Base-by-base conservation (phyloP, 2,329 filamentous ascomycete genomes). In the Aureobasidium sp. region DNA sequence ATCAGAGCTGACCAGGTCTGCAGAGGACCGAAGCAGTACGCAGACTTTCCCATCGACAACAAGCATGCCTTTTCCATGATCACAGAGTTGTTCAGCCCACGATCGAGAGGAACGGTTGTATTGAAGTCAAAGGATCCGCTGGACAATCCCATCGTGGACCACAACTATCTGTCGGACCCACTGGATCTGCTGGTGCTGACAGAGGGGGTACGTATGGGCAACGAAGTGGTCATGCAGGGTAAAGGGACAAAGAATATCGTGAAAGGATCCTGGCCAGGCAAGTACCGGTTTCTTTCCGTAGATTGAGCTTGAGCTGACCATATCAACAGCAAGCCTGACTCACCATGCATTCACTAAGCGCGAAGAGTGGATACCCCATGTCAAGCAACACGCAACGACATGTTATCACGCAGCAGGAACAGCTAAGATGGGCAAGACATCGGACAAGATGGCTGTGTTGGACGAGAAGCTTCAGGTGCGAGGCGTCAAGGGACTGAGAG, bases 201-300 rank as follows among this genome's bases (percentile, higher is more conserved):
- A 2, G 84, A 86, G 67, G 84, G 79, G 0, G 84, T 81, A 47
- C 75, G 75, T 1, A 81, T 80, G 49, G 82, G 76, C 0, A 85
- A 86, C 64, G 83, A 86, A 69, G 81, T 86, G 62, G 76, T 84
- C 27, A 80, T 78, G 68, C 72, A 81, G 17, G 84, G 83, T 0
- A 73, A 74, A 1, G 83, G 81, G 0, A 86, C 84, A 0, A 83
- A 78, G 68, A 77, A 80, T 58, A 73, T 86, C 6, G 76, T 85
- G 13, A 83, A 83, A 65, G 83, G 83, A 0, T 78, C 80, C 11
- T 86, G 84, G 83, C 84, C 84, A 51, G 49, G 49, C 21, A 37
- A 37, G 49, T 23, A 13, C 7, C 4, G 1, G 19, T 42, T 42
- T 15, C 19, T 23, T 17, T 15, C 5, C 5, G 9, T 4, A 17